These are phyloP conservation scores for Aquilaria agallochum DNA, from an alignment of 441 rosid species.

Conservation along the genomic window DNA sequence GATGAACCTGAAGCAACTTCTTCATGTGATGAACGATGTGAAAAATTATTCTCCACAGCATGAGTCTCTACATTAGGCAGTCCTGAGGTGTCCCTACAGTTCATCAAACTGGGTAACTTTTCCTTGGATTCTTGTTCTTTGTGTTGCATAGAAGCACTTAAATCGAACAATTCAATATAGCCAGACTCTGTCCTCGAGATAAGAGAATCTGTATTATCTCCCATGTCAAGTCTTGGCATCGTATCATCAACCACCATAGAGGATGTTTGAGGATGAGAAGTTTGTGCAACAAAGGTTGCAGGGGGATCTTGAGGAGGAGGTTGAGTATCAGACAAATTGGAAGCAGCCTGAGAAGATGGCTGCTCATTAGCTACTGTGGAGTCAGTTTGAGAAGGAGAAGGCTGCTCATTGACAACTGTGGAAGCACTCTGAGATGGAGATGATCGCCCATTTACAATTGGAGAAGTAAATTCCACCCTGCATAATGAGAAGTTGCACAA, in stretches of 20 bases:
- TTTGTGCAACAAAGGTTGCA: too few species aligned
- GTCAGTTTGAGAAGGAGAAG: constrained; percentile 51
- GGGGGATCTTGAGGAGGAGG: too few species aligned
- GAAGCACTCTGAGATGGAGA: constrained; percentile 58
- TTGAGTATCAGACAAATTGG: too few species aligned
- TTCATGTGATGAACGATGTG: constrained; percentile 35
- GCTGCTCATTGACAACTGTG: constrained; percentile 43
- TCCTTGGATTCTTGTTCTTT: constrained; percentile 42
- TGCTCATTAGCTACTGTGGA: constrained; percentile 33
- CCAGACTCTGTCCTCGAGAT: constrained; percentile 70
- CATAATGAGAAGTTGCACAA: constrained; percentile 20
- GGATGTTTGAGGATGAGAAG: too few species aligned
- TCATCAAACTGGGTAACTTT: constrained; percentile 36
- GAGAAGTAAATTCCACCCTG: constrained; percentile 57
- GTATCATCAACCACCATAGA: constrained; percentile 16
- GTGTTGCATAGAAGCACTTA: constrained; percentile 38
- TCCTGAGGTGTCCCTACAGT: constrained; percentile 33
- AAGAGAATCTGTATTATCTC: constrained; percentile 48
- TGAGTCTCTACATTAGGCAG: constrained; percentile 37
- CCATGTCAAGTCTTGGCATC: constrained; percentile 46
- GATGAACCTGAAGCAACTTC: constrained; percentile 36
- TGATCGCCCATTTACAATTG: constrained; percentile 41
- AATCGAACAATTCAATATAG: constrained; percentile 49
- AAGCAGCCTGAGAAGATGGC: too few species aligned
- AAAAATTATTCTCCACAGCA: constrained; percentile 26